Conservation (phyloP, 1,139 yeast species). For the Lodderomyces orthopsilosis region DNA sequence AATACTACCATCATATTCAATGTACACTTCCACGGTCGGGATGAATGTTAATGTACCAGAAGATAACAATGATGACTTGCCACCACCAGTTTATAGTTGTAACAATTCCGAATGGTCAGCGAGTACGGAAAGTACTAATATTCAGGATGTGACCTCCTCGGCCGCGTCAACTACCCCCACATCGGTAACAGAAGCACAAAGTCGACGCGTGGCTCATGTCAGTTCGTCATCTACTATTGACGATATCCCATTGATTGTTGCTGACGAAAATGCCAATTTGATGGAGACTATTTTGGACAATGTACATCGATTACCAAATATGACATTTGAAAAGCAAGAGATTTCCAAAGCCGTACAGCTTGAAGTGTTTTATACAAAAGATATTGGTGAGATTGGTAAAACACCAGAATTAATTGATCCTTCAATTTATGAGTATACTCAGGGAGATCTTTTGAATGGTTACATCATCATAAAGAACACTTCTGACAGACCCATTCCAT, state of each 20-base stretch:
- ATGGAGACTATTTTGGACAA: slow-evolving; percentile 40
- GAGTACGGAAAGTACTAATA: slow-evolving; percentile 3
- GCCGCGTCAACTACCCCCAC: slow-evolving; percentile 6
- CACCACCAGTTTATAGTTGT: slow-evolving; percentile 13
- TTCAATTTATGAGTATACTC: slow-evolving; percentile 34
- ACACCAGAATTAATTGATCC: slow-evolving; percentile 34
- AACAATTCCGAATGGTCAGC: slow-evolving; percentile 6
- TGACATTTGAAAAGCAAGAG: slow-evolving; percentile 28
- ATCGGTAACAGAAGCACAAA: slow-evolving; percentile 5
- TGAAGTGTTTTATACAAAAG: slow-evolving; percentile 33
- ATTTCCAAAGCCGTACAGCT: slow-evolving; percentile 28
- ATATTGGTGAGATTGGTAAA: slow-evolving; percentile 30
- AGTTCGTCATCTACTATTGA: background rate
- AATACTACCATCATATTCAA: slow-evolving; percentile 47
- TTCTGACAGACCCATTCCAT: slow-evolving; percentile 26
- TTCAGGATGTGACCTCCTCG: slow-evolving; percentile 1
- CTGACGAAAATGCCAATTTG: slow-evolving; percentile 39
- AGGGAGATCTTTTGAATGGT: slow-evolving; percentile 43
- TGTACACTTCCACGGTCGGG: slow-evolving; percentile 42
- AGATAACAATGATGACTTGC: slow-evolving; percentile 5
- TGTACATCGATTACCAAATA: slow-evolving; percentile 32
- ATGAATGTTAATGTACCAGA: slow-evolving; percentile 16
- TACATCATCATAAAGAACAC: slow-evolving; percentile 30
- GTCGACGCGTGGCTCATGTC: background rate
- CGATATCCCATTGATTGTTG: slow-evolving; percentile 12